Evolutionary conservation across 139 green algal genomes (phyloP).

Genomic region (Picochlorum sp.): DNA sequence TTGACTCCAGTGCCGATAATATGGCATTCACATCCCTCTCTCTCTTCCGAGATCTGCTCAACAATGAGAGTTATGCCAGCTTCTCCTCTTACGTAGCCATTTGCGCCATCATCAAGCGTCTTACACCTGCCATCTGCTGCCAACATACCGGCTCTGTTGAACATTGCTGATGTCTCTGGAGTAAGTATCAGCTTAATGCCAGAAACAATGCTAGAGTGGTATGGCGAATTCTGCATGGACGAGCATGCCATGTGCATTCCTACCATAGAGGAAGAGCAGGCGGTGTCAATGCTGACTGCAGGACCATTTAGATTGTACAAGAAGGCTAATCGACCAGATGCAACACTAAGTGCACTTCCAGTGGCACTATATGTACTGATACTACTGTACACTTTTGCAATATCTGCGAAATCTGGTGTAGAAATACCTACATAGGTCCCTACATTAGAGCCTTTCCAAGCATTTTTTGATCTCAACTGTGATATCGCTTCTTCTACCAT

Average conservation of each 20-base stretch:
- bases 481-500: conserved; percentile 15
- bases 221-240: conserved; percentile 11
- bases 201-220: conserved; percentile 28
- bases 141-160: conserved; percentile 55
- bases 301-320: conserved; percentile 31
- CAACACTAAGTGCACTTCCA: conserved; percentile 44
- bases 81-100: conserved; percentile 68
- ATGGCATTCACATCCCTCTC: not conserved
- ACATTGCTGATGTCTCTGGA: conserved; percentile 40
- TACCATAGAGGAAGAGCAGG: conserved; percentile 68
- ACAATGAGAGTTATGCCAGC: conserved; percentile 31
- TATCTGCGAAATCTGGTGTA: conserved; percentile 33
- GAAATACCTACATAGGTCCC: conserved; percentile 41
- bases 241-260: conserved; percentile 51
- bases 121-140: conserved; percentile 62
- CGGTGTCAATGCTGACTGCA: conserved; percentile 35
- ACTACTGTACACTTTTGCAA: conserved; percentile 17
- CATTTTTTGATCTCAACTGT: not conserved
- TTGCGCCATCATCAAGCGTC: conserved; percentile 52
- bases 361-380: conserved; percentile 15
- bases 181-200: conserved; percentile 65
- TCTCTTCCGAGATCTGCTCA: not conserved
- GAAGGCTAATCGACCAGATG: conserved; percentile 40
- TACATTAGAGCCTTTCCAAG: not conserved
- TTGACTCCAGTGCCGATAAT: conserved; percentile 43